Evolutionary conservation across 352 stramenopile genomes (phyloP).

Genomic region (Globisporangium cystogenes): DNA sequence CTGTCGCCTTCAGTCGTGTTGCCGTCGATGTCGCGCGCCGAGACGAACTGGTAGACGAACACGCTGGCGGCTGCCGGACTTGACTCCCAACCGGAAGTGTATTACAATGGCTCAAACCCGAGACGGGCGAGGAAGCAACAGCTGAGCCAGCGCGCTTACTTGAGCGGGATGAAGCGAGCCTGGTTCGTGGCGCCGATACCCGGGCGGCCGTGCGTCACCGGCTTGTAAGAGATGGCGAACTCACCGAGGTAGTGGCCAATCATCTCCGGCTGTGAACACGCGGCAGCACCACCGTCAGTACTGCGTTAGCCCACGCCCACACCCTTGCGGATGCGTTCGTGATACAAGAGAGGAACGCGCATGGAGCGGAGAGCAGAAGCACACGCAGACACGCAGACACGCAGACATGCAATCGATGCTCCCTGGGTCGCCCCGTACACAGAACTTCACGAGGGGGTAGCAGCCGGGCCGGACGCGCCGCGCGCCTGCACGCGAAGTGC

Average conservation of each 20-base stretch:
- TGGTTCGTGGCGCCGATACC: constrained; percentile 98
- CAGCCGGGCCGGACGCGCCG: constrained; percentile 23
- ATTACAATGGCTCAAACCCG: constrained; percentile 83
- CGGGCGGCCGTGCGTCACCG: constrained; percentile 97
- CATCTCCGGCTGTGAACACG: constrained; percentile 92
- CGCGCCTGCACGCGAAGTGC: background rate
- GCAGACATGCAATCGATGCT: constrained; percentile 30
- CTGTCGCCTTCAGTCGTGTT: background rate
- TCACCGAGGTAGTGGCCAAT: constrained; percentile 99
- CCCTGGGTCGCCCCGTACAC: constrained; percentile 87
- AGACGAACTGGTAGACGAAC: background rate
- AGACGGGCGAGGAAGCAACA: constrained; percentile 26
- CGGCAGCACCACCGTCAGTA: constrained; percentile 19
- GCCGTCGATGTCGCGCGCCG: background rate
- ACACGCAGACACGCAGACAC: background rate
- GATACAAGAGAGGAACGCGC: background rate
- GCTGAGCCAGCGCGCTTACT: constrained; percentile 58
- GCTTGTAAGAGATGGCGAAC: constrained; percentile 99
- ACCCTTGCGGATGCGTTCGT: constrained; percentile 3
- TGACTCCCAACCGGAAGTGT: constrained; percentile 33
- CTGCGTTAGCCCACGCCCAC: constrained; percentile 4
- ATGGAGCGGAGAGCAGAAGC: background rate
- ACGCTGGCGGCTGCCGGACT: background rate
- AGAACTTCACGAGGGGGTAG: constrained; percentile 82
- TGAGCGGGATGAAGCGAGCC: constrained; percentile 99